Evolutionary conservation across 176 grass and related monocot species (phyloP).

Genomic region (Bonia amplexicaulis): DNA sequence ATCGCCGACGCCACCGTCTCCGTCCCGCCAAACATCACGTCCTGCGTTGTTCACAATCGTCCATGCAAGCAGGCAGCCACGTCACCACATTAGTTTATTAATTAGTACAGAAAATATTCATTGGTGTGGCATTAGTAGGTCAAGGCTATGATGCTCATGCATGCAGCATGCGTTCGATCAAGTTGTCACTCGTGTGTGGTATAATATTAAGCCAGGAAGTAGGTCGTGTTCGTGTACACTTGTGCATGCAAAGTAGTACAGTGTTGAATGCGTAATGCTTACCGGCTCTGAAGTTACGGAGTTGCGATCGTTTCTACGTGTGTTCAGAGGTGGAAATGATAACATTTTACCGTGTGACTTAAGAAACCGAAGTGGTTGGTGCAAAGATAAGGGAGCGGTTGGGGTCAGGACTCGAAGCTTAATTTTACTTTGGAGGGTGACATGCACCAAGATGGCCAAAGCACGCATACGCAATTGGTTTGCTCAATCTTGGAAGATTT

Average conservation of each 20-base stretch:
- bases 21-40: conserved; percentile 97
- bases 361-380: conserved; percentile 20
- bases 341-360: not conserved
- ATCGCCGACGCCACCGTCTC: conserved; percentile 93
- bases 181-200: not conserved
- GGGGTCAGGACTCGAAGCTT: not conserved
- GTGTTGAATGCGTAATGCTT: not conserved
- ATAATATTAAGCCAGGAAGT: no score
- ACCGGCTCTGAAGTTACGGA: not conserved
- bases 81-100: not conserved
- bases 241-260: not conserved
- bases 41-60: conserved; percentile 29
- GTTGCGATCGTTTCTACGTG: not conserved
- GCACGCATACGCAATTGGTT: not conserved
- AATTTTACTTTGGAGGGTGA: conserved; percentile 4
- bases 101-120: not conserved
- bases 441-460: conserved; percentile 1
- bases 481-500: not conserved
- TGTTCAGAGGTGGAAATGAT: not conserved
- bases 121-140: not conserved
- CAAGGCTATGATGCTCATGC: not conserved
- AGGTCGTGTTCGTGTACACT: no score
- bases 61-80: not conserved
- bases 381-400: not conserved
- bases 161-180: not conserved